Conservation (phyloP, 2,329 filamentous ascomycete species). For the Karstenula rhodostoma region DNA sequence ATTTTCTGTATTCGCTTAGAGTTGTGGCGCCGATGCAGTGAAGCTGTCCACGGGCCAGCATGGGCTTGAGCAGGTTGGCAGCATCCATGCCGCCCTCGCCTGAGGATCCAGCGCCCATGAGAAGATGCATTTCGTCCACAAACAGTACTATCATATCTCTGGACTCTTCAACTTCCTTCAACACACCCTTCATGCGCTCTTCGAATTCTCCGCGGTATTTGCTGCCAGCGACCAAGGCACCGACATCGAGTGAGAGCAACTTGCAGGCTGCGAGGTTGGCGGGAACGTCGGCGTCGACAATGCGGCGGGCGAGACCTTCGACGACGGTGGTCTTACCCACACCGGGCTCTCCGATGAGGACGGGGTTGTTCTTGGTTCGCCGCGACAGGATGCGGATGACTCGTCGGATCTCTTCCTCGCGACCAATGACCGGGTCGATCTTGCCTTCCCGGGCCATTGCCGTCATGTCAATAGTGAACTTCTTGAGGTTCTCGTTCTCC, state of each 20-base stretch:
- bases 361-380: slow-evolving; percentile 98
- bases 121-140: slow-evolving; percentile 96
- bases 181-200: slow-evolving; percentile 97
- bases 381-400: slow-evolving; percentile 91
- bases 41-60: slow-evolving; percentile 94
- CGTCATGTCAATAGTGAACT: slow-evolving; percentile 99
- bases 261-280: slow-evolving; percentile 94
- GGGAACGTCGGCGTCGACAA: slow-evolving; percentile 95
- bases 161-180: slow-evolving; percentile 94
- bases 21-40: slow-evolving; percentile 99
- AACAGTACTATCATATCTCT: slow-evolving; percentile 98
- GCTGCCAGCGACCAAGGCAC: slow-evolving; percentile 92
- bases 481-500: slow-evolving; percentile 94
- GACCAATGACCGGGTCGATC: slow-evolving; percentile 95
- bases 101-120: slow-evolving; percentile 95
- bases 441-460: slow-evolving; percentile 95
- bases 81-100: slow-evolving; percentile 99
- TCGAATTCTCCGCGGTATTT: slow-evolving; percentile 99
- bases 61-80: slow-evolving; percentile 95
- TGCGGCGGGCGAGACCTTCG: slow-evolving; percentile 92
- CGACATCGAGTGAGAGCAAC: slow-evolving; percentile 93
- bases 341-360: slow-evolving; percentile 96
- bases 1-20: slow-evolving; percentile 94
- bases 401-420: slow-evolving; percentile 93
- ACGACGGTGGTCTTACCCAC: slow-evolving; percentile 98